Percentiles rank a stretch among this genome's conserved stretches.
phyloP scores from a whole-genome alignment of 345 rosid genomes.

The Leavenworthia alabamica region DNA sequence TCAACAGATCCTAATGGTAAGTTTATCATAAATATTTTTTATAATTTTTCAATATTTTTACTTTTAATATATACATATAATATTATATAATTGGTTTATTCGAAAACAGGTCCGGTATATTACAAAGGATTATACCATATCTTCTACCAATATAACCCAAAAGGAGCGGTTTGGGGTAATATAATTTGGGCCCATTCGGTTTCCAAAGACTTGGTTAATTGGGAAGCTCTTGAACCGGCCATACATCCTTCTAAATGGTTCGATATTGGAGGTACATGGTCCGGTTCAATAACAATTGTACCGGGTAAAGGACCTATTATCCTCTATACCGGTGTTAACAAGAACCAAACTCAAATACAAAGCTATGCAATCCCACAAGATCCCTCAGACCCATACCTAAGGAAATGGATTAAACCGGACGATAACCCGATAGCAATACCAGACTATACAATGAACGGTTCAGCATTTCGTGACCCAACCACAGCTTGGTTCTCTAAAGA shows the following conservation, averaged over 20 bases:
- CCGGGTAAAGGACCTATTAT: conserved; percentile 56
- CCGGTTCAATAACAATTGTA: conserved; percentile 79
- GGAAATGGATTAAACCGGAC: conserved; percentile 68
- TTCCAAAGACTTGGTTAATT: conserved; percentile 71
- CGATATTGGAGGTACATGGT: conserved; percentile 78
- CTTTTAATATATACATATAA: neutral
- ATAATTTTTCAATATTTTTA: neutral
- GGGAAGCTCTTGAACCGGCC: conserved; percentile 70
- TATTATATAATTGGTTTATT: neutral
- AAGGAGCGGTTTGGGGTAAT: conserved; percentile 93
- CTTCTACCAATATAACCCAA: conserved; percentile 85
- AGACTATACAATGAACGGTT: conserved; percentile 41
- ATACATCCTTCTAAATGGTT: conserved; percentile 57
- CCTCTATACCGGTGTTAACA: conserved; percentile 66
- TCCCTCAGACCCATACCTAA: conserved; percentile 66
- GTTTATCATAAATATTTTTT: neutral
- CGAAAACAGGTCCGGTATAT: conserved; percentile 54
- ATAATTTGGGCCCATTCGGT: conserved; percentile 96
- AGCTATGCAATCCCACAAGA: conserved; percentile 70
- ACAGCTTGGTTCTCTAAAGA: conserved; percentile 61
- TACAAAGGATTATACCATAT: conserved; percentile 78
- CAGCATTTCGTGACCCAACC: conserved; percentile 88
- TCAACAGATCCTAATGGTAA: conserved; percentile 43
- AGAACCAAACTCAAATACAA: conserved; percentile 44
- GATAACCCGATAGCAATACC: conserved; percentile 62